A percentile compares a stretch with the other conserved stretches of the same genome.
Conservation (phyloP, 2,329 filamentous ascomycete genomes). For the Periconia macrospinosa region DNA sequence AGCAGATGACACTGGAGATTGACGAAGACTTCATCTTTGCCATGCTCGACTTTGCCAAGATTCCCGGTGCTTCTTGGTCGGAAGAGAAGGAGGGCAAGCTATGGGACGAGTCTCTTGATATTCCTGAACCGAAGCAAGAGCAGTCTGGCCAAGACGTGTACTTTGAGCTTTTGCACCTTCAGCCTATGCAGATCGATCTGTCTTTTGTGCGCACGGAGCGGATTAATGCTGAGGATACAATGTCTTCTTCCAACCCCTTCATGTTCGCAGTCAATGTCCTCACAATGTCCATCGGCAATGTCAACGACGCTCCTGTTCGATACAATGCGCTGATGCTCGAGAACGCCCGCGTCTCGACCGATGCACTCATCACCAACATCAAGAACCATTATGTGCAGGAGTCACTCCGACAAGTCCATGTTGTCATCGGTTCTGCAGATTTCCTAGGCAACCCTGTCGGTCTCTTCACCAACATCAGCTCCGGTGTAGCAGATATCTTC, state of each 20-base stretch:
- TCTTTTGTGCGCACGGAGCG: constrained; percentile 97
- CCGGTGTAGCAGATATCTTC: constrained; percentile 96
- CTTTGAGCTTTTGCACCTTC: constrained; percentile 94
- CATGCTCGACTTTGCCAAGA: constrained; percentile 89
- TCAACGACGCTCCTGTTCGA: constrained; percentile 94
- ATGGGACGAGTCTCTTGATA: constrained; percentile 86
- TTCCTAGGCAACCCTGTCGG: constrained; percentile 98
- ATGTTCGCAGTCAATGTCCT: constrained; percentile 99
- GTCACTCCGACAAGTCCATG: constrained; percentile 92
- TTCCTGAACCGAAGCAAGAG: constrained; percentile 86
- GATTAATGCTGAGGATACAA: constrained; percentile 94
- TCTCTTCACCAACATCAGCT: constrained; percentile 97
- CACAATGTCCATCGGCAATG: constrained; percentile 98
- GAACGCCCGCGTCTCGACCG: constrained; percentile 88
- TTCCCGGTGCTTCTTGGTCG: constrained; percentile 86
- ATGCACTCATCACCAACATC: constrained; percentile 80
- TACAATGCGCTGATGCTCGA: constrained; percentile 94
- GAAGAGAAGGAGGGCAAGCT: constrained; percentile 81
- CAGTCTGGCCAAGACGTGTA: constrained; percentile 92
- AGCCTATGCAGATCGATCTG: constrained; percentile 96
- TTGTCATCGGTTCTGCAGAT: constrained; percentile 94
- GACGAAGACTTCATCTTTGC: constrained; percentile 99
- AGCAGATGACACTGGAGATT: constrained; percentile 97
- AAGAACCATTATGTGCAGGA: constrained; percentile 97
- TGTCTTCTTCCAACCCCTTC: constrained; percentile 83